A percentile compares a stretch with the other conserved stretches of the same genome.
Conservation (phyloP, 192 early-diverging fungal genomes). For the Umbelopsis sp. region DNA sequence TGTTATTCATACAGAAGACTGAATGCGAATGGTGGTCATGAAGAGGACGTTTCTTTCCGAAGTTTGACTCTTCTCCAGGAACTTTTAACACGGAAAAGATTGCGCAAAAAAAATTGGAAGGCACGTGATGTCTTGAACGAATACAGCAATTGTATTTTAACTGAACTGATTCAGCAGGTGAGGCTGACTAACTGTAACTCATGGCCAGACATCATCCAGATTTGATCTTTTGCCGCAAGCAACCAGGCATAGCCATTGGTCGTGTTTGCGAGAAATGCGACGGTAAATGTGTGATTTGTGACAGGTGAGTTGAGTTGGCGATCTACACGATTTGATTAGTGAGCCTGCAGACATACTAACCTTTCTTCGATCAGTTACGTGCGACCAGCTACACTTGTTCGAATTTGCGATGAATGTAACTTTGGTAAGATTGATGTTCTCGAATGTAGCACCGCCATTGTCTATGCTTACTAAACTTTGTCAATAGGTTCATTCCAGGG, state of each 20-base stretch:
- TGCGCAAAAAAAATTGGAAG: neutral
- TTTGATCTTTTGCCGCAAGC: slow-evolving; percentile 93
- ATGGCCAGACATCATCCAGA: slow-evolving; percentile 90
- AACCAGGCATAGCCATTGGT: slow-evolving; percentile 90
- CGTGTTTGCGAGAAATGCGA: slow-evolving; percentile 86
- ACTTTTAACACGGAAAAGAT: too few species aligned
- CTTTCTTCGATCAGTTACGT: slow-evolving; percentile 61
- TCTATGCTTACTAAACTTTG: neutral
- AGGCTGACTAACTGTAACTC: slow-evolving; percentile 8
- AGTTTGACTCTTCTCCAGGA: neutral
- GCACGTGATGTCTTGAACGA: neutral
- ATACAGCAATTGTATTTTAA: neutral
- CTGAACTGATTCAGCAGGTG: neutral
- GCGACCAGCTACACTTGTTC: slow-evolving; percentile 83
- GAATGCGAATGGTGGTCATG: neutral
- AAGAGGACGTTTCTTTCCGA: neutral
- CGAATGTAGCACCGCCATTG: neutral
- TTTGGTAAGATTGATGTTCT: slow-evolving; percentile 53
- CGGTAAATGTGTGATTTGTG: slow-evolving; percentile 95
- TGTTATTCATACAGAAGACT: neutral
- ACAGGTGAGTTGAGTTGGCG: slow-evolving; percentile 60
- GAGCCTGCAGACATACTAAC: neutral
- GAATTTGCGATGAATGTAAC: slow-evolving; percentile 97
- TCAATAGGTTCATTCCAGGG: slow-evolving; percentile 73
- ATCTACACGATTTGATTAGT: neutral